A percentile compares a stretch with the other conserved stretches of the same genome.
These are phyloP conservation scores for Russula emetica DNA, from an alignment of 768 basidiomycete genomes.

Conservation along the genomic window DNA sequence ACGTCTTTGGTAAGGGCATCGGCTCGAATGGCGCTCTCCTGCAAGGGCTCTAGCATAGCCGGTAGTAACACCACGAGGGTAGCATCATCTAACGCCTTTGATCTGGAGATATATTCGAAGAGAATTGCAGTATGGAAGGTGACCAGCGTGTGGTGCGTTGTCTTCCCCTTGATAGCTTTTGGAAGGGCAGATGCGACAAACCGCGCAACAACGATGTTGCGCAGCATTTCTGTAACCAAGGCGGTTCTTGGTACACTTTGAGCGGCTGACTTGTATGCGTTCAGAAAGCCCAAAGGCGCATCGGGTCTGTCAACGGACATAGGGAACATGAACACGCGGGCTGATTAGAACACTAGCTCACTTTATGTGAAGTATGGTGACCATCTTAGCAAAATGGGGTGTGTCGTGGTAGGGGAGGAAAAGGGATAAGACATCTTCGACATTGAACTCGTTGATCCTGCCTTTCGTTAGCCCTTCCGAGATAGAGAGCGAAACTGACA, in stretches of 20 bases:
- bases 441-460: slow-evolving; percentile 92
- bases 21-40: slow-evolving; percentile 20
- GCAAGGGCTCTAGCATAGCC: slow-evolving; percentile 57
- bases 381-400: slow-evolving; percentile 89
- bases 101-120: slow-evolving; percentile 70
- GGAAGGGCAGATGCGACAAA: slow-evolving; percentile 68
- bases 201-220: slow-evolving; percentile 64
- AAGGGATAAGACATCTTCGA: slow-evolving; percentile 66
- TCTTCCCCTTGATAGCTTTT: slow-evolving; percentile 44
- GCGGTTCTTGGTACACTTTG: slow-evolving; percentile 68
- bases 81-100: slow-evolving; percentile 58
- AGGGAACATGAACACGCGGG: background rate
- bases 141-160: slow-evolving; percentile 58
- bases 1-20: slow-evolving; percentile 42
- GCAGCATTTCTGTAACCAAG: slow-evolving; percentile 73
- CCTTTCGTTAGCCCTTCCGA: background rate
- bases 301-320: slow-evolving; percentile 43
- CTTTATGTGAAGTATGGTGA: slow-evolving; percentile 79
- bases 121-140: slow-evolving; percentile 79
- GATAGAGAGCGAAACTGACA: background rate
- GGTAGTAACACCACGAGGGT: slow-evolving; percentile 61
- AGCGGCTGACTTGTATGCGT: slow-evolving; percentile 71
- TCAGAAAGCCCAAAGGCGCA: slow-evolving; percentile 63
- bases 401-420: slow-evolving; percentile 96
- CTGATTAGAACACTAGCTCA: slow-evolving; percentile 35